Percentiles rank a stretch among this genome's conserved stretches.
Evolutionary conservation across 2,329 filamentous ascomycete genomes (phyloP).

Genomic region (Escovopsis sp.): DNA sequence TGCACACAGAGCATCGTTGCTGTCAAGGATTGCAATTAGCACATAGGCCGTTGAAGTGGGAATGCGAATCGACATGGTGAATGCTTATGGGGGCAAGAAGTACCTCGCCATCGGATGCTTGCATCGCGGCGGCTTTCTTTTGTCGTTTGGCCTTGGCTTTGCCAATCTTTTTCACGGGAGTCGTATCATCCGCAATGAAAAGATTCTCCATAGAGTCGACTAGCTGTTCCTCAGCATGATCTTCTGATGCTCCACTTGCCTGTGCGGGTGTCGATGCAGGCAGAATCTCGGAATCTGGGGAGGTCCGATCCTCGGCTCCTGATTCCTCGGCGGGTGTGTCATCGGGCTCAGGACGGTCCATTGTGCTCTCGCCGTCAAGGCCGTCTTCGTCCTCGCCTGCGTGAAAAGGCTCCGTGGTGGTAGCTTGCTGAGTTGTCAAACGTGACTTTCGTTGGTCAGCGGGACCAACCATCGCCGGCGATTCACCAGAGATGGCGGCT

Average conservation of each 20-base stretch:
- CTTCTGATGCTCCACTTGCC: background rate
- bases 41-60: background rate
- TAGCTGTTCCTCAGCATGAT: slow-evolving; percentile 5
- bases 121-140: slow-evolving; percentile 27
- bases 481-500: background rate
- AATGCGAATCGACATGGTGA: background rate
- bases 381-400: background rate
- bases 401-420: too few relatives aligned
- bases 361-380: background rate
- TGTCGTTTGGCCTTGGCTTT: slow-evolving; percentile 37
- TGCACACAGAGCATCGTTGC: slow-evolving; percentile 32
- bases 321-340: slow-evolving; percentile 8
- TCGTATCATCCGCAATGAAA: slow-evolving; percentile 12
- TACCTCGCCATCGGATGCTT: slow-evolving; percentile 22
- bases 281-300: slow-evolving; percentile 14
- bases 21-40: background rate
- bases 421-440: background rate
- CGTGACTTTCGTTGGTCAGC: background rate
- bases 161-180: slow-evolving; percentile 29
- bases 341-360: background rate
- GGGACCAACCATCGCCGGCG: background rate
- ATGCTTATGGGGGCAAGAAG: too few relatives aligned
- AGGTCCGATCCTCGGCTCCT: slow-evolving; percentile 26
- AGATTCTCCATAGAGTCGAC: slow-evolving; percentile 10
- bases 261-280: background rate